A percentile compares a stretch with the other conserved stretches of the same genome.
phyloP scores from a whole-genome alignment of 2,329 filamentous ascomycete species.

The Monosporascus sp. region DNA sequence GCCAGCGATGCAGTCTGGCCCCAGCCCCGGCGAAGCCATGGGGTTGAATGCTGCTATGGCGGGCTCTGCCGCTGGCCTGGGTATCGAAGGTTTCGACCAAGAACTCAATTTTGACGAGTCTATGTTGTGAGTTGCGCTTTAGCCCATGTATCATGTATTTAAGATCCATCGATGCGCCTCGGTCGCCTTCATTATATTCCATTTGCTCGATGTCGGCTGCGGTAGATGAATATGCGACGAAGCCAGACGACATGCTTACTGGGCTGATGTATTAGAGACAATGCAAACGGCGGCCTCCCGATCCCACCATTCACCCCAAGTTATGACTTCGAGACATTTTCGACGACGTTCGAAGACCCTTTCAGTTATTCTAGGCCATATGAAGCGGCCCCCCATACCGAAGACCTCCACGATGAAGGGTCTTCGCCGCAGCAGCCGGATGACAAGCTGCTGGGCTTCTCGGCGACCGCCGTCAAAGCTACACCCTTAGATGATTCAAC shows the following conservation, averaged over 20 bases:
- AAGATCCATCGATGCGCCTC: no score
- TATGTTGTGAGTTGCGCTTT: slow-evolving; percentile 41
- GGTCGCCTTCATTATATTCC: no score
- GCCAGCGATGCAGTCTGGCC: slow-evolving; percentile 41
- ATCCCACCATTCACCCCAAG: slow-evolving; percentile 49
- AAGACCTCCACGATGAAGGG: slow-evolving; percentile 38
- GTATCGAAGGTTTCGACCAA: slow-evolving; percentile 47
- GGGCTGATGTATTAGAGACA: slow-evolving; percentile 28
- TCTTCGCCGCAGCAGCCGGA: slow-evolving; percentile 53
- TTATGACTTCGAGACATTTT: slow-evolving; percentile 57
- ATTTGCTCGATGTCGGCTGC: background rate
- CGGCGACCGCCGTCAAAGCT: slow-evolving; percentile 53
- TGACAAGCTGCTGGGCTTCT: slow-evolving; percentile 71
- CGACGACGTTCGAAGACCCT: slow-evolving; percentile 60
- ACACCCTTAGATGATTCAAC: slow-evolving; percentile 58
- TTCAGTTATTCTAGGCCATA: slow-evolving; percentile 53
- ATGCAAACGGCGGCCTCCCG: slow-evolving; percentile 36
- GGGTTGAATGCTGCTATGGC: slow-evolving; percentile 35
- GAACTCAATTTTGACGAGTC: slow-evolving; percentile 52
- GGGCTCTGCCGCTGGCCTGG: slow-evolving; percentile 28
- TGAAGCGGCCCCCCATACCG: slow-evolving; percentile 36
- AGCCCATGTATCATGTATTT: slow-evolving; percentile 1
- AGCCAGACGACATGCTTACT: background rate
- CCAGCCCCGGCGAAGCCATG: slow-evolving; percentile 40
- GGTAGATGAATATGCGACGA: slow-evolving; percentile 1